Percentiles rank a stretch among this genome's conserved stretches.
phyloP scores from a whole-genome alignment of 805 yeast species.

The Starmerella ratchasimensis region DNA sequence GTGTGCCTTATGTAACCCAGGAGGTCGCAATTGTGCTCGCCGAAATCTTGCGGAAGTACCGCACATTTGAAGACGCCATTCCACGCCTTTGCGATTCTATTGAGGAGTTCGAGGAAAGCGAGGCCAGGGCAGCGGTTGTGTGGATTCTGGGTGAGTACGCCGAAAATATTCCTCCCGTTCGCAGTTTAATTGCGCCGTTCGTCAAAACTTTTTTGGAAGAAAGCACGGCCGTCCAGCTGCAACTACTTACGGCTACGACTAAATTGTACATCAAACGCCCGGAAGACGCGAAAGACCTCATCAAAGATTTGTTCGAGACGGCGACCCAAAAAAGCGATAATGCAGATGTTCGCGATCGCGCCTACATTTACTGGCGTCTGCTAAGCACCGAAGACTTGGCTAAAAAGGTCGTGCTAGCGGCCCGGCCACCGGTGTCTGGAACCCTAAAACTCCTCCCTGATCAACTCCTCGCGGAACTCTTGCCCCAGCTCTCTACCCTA shows the following conservation, averaged over 20 bases:
- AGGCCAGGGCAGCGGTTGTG: slow-evolving; percentile 59
- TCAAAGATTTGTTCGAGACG: slow-evolving; percentile 60
- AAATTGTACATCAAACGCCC: slow-evolving; percentile 56
- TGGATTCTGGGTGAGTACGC: slow-evolving; percentile 80
- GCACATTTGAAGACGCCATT: slow-evolving; percentile 43
- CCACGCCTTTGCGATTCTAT: slow-evolving; percentile 33
- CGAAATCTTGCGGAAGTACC: slow-evolving; percentile 61
- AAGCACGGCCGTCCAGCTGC: slow-evolving; percentile 60
- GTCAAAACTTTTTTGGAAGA: slow-evolving; percentile 47
- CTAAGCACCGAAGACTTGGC: slow-evolving; percentile 71
- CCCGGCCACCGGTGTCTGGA: slow-evolving; percentile 57
- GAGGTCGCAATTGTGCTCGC: slow-evolving; percentile 65
- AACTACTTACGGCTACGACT: slow-evolving; percentile 61
- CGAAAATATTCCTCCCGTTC: slow-evolving; percentile 33
- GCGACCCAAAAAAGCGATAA: slow-evolving; percentile 68
- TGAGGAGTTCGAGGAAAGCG: slow-evolving; percentile 63
- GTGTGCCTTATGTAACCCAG: slow-evolving; percentile 58
- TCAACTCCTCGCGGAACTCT: slow-evolving; percentile 47
- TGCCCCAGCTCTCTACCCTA: slow-evolving; percentile 67
- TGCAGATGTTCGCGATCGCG: slow-evolving; percentile 81
- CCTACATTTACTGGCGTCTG: slow-evolving; percentile 76
- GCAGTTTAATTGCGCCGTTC: slow-evolving; percentile 31
- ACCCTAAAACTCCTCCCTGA: slow-evolving; percentile 63
- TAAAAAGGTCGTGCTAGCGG: slow-evolving; percentile 41
- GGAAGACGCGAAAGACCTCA: slow-evolving; percentile 45